Conservation (phyloP, 139 green algal species). For the Limnomonas spitsbergensis region DNA sequence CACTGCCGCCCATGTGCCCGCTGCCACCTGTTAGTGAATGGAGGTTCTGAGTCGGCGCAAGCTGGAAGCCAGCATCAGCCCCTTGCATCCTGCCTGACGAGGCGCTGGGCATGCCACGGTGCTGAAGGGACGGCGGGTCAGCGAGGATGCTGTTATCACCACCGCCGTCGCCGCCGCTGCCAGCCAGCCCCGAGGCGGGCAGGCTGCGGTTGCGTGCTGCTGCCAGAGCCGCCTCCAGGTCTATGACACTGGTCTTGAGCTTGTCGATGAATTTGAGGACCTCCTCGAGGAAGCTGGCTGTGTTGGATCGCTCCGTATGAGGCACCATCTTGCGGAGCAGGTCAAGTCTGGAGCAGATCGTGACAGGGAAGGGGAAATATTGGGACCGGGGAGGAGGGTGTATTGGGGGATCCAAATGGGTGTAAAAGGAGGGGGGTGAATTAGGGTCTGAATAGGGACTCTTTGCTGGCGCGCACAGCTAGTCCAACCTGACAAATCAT, state of each 20-base stretch:
- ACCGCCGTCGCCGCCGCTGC: background rate
- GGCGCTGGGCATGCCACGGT: too few relatives aligned
- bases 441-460: background rate
- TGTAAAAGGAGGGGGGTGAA: background rate
- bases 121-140: too few relatives aligned
- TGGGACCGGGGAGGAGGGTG: background rate
- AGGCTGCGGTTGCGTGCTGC: background rate
- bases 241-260: slow-evolving; percentile 39
- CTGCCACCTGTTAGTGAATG: background rate
- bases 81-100: too few relatives aligned
- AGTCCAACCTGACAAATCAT: background rate
- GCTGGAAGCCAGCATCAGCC: too few relatives aligned
- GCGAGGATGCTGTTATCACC: background rate
- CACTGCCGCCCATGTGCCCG: background rate
- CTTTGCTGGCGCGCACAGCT: background rate
- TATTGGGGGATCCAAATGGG: background rate
- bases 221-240: slow-evolving; percentile 31
- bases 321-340: slow-evolving; percentile 69
- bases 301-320: slow-evolving; percentile 81
- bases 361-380: background rate
- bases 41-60: background rate
- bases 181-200: background rate
- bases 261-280: slow-evolving; percentile 65
- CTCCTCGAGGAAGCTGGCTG: slow-evolving; percentile 30
- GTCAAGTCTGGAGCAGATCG: slow-evolving; percentile 53